Percentiles rank a stretch among this genome's conserved stretches.
Evolutionary conservation across 164 flowering plant species (phyloP).

Genomic region (Piper betle): DNA sequence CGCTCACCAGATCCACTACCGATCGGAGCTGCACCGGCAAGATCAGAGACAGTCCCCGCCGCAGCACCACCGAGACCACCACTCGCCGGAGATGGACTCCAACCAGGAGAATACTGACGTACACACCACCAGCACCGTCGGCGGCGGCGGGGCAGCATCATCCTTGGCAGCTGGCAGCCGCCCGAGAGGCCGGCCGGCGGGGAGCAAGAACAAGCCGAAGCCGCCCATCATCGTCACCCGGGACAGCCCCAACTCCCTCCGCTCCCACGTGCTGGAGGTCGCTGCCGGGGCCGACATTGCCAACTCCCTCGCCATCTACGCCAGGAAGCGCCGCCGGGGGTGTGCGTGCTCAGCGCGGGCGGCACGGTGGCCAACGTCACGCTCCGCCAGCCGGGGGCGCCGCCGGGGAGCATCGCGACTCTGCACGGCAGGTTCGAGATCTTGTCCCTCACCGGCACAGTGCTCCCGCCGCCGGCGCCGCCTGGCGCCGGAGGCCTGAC

Average conservation of each 20-base stretch:
- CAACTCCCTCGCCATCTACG: constrained; percentile 12
- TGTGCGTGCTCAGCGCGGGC: constrained; percentile 18
- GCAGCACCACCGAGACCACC: constrained; percentile 1
- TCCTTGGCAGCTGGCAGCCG: constrained; percentile 10
- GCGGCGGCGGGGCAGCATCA: constrained; percentile 4
- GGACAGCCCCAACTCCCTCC: constrained; percentile 22
- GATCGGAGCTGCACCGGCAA: constrained; percentile 25
- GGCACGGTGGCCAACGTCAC: constrained; percentile 20
- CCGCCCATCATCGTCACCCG: constrained; percentile 23
- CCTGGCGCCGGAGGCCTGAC: constrained; percentile 21
- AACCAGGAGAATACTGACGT: constrained; percentile 2
- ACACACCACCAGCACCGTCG: constrained; percentile 11
- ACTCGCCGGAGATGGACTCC: constrained; percentile 10
- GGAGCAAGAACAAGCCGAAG: constrained; percentile 26
- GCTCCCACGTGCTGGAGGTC: constrained; percentile 21
- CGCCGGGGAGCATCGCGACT: constrained; percentile 13
- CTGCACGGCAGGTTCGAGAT: constrained; percentile 24
- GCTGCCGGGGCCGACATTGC: constrained; percentile 17
- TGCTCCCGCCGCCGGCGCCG: constrained; percentile 26
- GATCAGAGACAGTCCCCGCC: constrained; percentile 5
- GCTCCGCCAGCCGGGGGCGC: constrained; percentile 17
- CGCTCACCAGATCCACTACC: constrained; percentile 29
- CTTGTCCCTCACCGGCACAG: constrained; percentile 18
- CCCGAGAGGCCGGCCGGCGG: constrained; percentile 21
- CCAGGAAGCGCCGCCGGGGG: constrained; percentile 18